Conservation (phyloP, 306 rosid genomes). For the Canavalia ensiformis region DNA sequence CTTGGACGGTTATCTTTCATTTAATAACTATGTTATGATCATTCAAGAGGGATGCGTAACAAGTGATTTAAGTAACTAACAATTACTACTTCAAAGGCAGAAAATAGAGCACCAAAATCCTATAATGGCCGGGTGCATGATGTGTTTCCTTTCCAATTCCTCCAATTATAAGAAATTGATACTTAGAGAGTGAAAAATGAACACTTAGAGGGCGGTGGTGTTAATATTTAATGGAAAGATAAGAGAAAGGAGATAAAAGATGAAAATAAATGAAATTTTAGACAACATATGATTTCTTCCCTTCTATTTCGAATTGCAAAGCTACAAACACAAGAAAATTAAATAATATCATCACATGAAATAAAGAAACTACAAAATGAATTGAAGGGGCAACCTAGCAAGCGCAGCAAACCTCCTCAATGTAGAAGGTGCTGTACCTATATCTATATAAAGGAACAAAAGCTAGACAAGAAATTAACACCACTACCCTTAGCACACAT, state of each 20-base stretch:
- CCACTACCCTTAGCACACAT: constrained; percentile 8
- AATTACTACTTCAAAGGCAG: neutral
- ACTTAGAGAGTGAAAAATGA: neutral
- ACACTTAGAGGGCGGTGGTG: no score
- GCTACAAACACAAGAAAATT: neutral
- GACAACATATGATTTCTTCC: no score
- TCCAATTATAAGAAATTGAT: neutral
- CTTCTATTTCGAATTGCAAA: neutral
- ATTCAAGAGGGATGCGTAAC: no score
- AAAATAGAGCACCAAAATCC: neutral
- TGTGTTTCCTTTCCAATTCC: neutral
- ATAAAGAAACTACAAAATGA: neutral
- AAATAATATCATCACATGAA: neutral
- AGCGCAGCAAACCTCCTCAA: neutral
- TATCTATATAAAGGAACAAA: neutral
- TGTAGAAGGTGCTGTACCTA: neutral
- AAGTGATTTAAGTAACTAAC: neutral
- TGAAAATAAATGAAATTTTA: no score
- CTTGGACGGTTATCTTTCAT: neutral
- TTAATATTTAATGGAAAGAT: no score
- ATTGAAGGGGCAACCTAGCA: neutral
- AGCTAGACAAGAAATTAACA: neutral
- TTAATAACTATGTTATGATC: no score
- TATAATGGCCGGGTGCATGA: neutral
- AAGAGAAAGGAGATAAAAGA: no score